Evolutionary conservation across 2,329 filamentous ascomycete species (phyloP).

Genomic region (Fusarium chlamydosporum): DNA sequence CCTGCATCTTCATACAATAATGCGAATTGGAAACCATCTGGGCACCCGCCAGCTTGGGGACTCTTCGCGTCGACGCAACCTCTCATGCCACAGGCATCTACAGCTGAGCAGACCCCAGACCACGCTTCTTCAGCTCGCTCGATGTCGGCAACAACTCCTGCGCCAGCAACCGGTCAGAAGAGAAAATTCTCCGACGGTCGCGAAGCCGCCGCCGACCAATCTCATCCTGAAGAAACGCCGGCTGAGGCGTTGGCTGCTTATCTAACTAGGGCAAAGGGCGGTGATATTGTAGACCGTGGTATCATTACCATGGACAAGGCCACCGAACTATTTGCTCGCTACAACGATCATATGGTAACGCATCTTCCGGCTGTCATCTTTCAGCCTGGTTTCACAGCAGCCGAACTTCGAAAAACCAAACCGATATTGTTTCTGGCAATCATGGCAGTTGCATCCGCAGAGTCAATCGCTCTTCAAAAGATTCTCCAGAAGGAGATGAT

Average conservation of each 20-base stretch:
- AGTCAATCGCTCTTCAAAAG: constrained; percentile 69
- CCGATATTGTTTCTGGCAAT: constrained; percentile 79
- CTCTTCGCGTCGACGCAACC: constrained; percentile 29
- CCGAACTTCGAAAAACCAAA: constrained; percentile 69
- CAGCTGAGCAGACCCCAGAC: constrained; percentile 37
- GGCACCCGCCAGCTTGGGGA: constrained; percentile 40
- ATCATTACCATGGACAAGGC: constrained; percentile 70
- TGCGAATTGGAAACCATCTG: constrained; percentile 24
- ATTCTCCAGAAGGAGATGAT: constrained; percentile 78
- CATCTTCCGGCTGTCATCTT: constrained; percentile 76
- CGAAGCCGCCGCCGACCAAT: constrained; percentile 36
- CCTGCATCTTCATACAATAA: constrained; percentile 24
- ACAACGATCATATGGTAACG: constrained; percentile 70
- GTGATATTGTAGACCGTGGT: constrained; percentile 71
- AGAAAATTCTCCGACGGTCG: constrained; percentile 51
- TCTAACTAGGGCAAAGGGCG: constrained; percentile 50
- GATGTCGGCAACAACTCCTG: constrained; percentile 16
- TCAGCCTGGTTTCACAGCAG: constrained; percentile 65
- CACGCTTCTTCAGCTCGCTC: constrained; percentile 26
- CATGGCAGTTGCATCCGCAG: constrained; percentile 74
- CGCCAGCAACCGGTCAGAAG: constrained; percentile 51
- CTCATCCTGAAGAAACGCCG: constrained; percentile 28
- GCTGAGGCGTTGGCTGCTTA: constrained; percentile 44
- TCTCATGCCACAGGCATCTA: constrained; percentile 16
- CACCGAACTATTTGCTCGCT: constrained; percentile 68